Evolutionary conservation across 768 basidiomycete species (phyloP).

Genomic region (Holtermanniella nyarrowii): DNA sequence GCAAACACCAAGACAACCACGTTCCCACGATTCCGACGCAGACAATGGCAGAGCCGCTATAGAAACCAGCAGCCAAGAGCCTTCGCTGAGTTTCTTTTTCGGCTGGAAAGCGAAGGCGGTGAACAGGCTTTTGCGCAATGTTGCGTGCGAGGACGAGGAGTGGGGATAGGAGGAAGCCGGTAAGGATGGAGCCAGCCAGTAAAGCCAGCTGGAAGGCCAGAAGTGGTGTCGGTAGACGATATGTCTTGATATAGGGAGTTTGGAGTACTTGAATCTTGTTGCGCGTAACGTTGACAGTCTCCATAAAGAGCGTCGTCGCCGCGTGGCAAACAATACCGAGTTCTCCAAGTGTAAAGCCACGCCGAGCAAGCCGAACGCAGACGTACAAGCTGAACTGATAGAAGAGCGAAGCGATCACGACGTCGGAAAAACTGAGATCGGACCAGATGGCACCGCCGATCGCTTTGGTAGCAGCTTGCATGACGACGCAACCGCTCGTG

Average conservation of each 20-base stretch:
- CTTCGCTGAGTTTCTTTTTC: conserved; percentile 74
- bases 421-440: conserved; percentile 68
- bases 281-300: conserved; percentile 72
- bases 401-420: conserved; percentile 61
- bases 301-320: conserved; percentile 74
- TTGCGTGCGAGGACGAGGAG: conserved; percentile 82
- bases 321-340: conserved; percentile 80
- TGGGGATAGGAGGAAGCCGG: conserved; percentile 91
- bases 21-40: conserved; percentile 73
- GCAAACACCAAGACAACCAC: conserved; percentile 82
- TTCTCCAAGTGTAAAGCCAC: conserved; percentile 93
- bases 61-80: conserved; percentile 74
- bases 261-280: conserved; percentile 71
- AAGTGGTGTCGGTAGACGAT: conserved; percentile 82
- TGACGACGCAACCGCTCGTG: conserved; percentile 26
- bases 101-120: conserved; percentile 66
- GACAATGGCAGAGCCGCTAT: conserved; percentile 62
- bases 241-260: conserved; percentile 79
- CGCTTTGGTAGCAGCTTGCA: conserved; percentile 31
- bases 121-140: conserved; percentile 72
- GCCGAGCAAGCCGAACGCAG: conserved; percentile 76
- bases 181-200: conserved; percentile 79
- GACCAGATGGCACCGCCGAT: conserved; percentile 31
- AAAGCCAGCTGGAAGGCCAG: conserved; percentile 85
- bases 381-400: conserved; percentile 87